phyloP scores from a whole-genome alignment of 192 early-diverging fungal genomes.

The Fimicolochytrium jonesii region DNA sequence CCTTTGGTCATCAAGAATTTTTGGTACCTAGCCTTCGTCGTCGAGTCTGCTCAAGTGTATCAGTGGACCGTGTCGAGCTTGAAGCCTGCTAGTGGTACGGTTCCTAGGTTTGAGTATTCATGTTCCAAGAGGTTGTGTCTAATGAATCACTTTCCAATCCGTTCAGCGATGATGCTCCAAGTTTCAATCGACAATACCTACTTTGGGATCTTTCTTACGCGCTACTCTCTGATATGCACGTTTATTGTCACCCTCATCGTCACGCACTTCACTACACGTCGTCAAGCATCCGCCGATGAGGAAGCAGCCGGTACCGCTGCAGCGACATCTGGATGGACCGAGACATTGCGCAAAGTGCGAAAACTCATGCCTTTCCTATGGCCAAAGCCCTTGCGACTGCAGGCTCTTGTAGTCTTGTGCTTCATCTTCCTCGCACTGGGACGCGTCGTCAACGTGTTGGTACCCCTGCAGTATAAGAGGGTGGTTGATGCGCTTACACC shows the following conservation, averaged over 20 bases:
- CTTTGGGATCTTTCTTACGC: constrained; percentile 38
- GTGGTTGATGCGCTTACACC: constrained; percentile 69
- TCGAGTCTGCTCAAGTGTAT: constrained; percentile 44
- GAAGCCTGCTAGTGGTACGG: background rate
- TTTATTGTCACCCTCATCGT: constrained; percentile 23
- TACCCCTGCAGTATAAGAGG: constrained; percentile 76
- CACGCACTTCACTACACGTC: background rate
- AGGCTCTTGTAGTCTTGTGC: constrained; percentile 66
- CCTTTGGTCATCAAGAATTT: constrained; percentile 27
- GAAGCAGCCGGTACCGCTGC: constrained; percentile 18
- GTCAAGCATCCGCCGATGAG: background rate
- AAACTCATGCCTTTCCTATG: constrained; percentile 80
- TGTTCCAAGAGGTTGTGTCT: too few relatives aligned
- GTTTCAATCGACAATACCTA: constrained; percentile 35
- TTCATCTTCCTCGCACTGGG: constrained; percentile 57
- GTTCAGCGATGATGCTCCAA: too few relatives aligned
- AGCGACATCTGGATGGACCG: constrained; percentile 10
- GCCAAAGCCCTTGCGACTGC: constrained; percentile 60
- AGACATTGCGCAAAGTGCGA: constrained; percentile 35
- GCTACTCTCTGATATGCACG: constrained; percentile 38
- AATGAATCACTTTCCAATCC: too few relatives aligned
- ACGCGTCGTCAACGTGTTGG: constrained; percentile 73
- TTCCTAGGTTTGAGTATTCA: too few relatives aligned
- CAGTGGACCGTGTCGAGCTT: constrained; percentile 27
- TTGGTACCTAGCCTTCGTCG: constrained; percentile 40